Percentiles rank a stretch among this genome's conserved stretches.
Evolutionary conservation across 2,329 filamentous ascomycete species (phyloP).

Genomic region (Geosmithia flava): DNA sequence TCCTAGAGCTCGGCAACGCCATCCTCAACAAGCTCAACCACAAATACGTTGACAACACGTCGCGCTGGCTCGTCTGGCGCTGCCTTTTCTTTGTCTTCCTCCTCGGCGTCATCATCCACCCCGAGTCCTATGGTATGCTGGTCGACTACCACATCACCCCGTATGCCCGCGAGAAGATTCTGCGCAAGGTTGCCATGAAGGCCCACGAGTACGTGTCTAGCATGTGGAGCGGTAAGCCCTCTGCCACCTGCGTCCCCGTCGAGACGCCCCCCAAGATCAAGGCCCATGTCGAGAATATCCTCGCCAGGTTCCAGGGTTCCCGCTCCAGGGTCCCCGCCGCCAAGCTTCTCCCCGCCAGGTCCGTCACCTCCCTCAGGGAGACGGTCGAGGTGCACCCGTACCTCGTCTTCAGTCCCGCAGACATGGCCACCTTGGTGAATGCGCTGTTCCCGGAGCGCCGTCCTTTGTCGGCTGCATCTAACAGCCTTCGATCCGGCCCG

Average conservation of each 20-base stretch:
- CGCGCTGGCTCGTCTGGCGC: slow-evolving; percentile 75
- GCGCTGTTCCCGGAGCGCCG: slow-evolving; percentile 69
- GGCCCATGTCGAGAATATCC: slow-evolving; percentile 58
- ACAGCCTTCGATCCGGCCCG: slow-evolving; percentile 50
- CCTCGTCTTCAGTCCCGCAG: slow-evolving; percentile 66
- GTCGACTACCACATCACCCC: slow-evolving; percentile 87
- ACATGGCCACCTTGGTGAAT: slow-evolving; percentile 70
- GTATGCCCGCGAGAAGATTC: slow-evolving; percentile 72
- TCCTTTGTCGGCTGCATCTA: slow-evolving; percentile 50
- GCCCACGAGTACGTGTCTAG: slow-evolving; percentile 72
- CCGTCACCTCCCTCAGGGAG: slow-evolving; percentile 59
- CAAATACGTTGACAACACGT: slow-evolving; percentile 60
- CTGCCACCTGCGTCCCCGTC: slow-evolving; percentile 34
- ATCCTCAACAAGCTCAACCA: slow-evolving; percentile 67
- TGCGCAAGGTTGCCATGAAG: slow-evolving; percentile 68
- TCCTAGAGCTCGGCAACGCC: slow-evolving; percentile 73
- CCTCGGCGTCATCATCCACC: slow-evolving; percentile 71
- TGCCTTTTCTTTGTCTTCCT: slow-evolving; percentile 90
- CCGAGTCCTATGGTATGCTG: slow-evolving; percentile 71
- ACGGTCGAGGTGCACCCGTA: slow-evolving; percentile 72
- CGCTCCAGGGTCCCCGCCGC: slow-evolving; percentile 34
- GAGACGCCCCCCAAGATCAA: slow-evolving; percentile 49
- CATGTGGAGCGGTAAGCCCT: slow-evolving; percentile 57
- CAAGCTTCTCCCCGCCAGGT: slow-evolving; percentile 57
- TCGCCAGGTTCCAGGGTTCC: slow-evolving; percentile 48